Conservation (phyloP, 306 rosid species). For the Cucurbita moschata region DNA sequence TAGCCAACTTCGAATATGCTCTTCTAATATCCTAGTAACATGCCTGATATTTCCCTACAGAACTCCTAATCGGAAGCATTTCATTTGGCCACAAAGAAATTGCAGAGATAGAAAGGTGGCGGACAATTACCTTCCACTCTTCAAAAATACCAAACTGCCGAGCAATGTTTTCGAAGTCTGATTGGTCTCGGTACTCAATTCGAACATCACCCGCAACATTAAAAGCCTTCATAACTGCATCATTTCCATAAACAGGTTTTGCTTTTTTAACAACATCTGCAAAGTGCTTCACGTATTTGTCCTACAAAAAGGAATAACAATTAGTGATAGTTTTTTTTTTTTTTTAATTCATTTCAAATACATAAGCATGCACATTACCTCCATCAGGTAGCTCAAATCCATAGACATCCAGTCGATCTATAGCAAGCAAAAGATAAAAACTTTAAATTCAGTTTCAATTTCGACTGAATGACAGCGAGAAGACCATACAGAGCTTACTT, state of each 20-base stretch:
- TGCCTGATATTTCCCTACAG: not conserved
- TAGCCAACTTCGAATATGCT: not conserved
- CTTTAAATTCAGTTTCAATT: conserved; percentile 17
- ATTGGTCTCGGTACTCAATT: conserved; percentile 45
- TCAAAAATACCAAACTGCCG: conserved; percentile 73
- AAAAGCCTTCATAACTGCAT: conserved; percentile 54
- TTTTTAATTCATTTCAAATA: not conserved
- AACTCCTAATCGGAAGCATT: not conserved
- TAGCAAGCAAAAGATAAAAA: conserved; percentile 18
- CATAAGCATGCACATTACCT: conserved; percentile 37
- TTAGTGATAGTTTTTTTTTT: conserved; percentile 3
- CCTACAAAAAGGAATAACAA: conserved; percentile 33
- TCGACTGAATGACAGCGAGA: conserved; percentile 4
- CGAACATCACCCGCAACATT: conserved; percentile 65
- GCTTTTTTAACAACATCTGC: conserved; percentile 50
- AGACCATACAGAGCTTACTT: conserved; percentile 23
- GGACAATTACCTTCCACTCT: conserved; percentile 81
- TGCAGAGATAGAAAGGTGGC: not conserved
- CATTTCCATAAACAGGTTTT: conserved; percentile 51
- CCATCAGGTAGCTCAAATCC: conserved; percentile 81
- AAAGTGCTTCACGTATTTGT: conserved; percentile 42
- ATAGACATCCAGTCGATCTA: conserved; percentile 78
- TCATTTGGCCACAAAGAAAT: not conserved
- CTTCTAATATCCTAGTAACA: not conserved
- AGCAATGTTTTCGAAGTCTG: conserved; percentile 60